Percentiles rank a stretch among this genome's conserved stretches.
Conservation (phyloP, 352 stramenopile species). For the Pythium scleroteichum region DNA sequence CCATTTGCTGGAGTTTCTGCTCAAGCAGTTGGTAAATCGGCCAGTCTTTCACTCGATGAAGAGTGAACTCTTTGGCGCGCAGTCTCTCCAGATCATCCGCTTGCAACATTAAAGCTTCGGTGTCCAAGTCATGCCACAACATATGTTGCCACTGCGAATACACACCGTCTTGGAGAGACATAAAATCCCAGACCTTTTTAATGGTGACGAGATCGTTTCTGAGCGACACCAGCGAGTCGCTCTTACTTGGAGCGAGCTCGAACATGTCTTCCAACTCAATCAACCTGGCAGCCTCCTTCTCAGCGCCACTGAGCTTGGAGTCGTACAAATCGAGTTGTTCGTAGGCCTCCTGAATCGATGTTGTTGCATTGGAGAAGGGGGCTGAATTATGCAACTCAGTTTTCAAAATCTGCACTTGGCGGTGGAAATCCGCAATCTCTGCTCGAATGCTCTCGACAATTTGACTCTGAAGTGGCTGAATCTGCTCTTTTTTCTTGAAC, state of each 20-base stretch:
- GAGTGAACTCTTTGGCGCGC: constrained; percentile 49
- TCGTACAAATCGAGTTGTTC: constrained; percentile 87
- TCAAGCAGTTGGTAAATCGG: constrained; percentile 91
- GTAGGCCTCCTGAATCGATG: constrained; percentile 75
- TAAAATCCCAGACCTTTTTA: constrained; percentile 93
- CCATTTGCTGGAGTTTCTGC: constrained; percentile 92
- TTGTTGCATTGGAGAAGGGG: constrained; percentile 42
- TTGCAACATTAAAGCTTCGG: constrained; percentile 86
- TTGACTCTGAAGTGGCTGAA: constrained; percentile 88
- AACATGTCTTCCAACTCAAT: constrained; percentile 95
- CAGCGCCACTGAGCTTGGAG: constrained; percentile 68
- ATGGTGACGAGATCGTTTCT: constrained; percentile 89
- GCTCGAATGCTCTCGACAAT: constrained; percentile 83
- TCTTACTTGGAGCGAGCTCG: constrained; percentile 85
- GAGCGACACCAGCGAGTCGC: constrained; percentile 79
- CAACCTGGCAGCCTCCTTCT: constrained; percentile 79
- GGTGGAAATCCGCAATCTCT: constrained; percentile 75
- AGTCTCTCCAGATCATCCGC: constrained; percentile 80
- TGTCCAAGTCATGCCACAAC: constrained; percentile 90
- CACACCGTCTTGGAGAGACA: constrained; percentile 80
- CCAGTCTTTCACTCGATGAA: constrained; percentile 73
- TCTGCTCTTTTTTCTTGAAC: constrained; percentile 91
- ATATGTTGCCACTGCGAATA: constrained; percentile 83
- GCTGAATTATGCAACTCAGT: constrained; percentile 64
- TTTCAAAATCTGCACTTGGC: constrained; percentile 59